Base-by-base conservation (phyloP, 257 asterid species). In the Euphrasia confusa region DNA sequence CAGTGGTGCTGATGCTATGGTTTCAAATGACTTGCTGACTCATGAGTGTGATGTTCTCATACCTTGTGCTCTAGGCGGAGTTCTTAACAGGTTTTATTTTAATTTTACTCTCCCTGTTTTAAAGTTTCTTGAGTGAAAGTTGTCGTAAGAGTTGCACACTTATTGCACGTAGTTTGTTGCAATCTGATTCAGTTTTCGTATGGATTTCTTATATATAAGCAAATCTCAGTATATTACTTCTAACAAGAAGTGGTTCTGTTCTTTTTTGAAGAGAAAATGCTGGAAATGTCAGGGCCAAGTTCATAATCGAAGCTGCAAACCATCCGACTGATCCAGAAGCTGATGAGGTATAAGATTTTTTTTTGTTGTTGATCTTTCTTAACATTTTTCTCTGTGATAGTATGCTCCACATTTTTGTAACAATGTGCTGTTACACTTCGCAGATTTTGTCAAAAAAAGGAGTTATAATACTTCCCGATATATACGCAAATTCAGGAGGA, bases 1-100 rank as follows among this genome's bases (percentile, higher is more conserved):
- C 40, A 47, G 6, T 28, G 94, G 84, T 50, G 94, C 74, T 1
- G 88, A 80, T 77, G 50, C 75, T 7, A 65, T 87, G 94, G 77
- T 77, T 54, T 68, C 90, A 30, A 64, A 80, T 68, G 90, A 79
- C 28, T 65, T 87, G 79, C 81, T 84, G 2, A 67, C 66, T 26
- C 84, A 69, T 64, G 84, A 87, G 59, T 87, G 95, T 30, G 90
- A 87, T 17, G 94, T 87, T 71, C 87, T 84, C 7, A 79, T 87
- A 60, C 95, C 94, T 0, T 87, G 94, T 64, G 95, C 95, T 73
- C 73, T 87, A 14, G 95, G 89, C 28, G 95, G 95, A 71, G 95
- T 87, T 62, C 77, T 87, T 33, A 82, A 84, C 81, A 82, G 84
- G 90, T 87, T 66, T 37, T 21, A 21, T 21, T 21, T 21, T 21